These are phyloP conservation scores for Mimosa pudica DNA, from an alignment of 306 rosid genomes.

Conservation along the genomic window DNA sequence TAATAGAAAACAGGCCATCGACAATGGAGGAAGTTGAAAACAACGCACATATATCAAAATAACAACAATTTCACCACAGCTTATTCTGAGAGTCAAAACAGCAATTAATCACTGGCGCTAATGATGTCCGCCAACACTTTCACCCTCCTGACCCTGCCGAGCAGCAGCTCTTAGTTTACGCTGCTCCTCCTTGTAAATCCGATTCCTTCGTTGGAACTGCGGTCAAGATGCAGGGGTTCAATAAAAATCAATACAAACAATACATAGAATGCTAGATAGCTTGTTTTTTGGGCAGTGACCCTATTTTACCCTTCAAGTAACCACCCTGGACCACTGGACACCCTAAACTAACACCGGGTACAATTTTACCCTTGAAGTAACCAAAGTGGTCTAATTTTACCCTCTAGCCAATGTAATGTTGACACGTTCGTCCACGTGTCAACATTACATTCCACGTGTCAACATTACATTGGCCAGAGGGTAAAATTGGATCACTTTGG, in stretches of 20 bases:
- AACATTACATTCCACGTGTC: too few species aligned
- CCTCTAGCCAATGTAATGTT: too few species aligned
- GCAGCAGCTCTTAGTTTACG: conserved; percentile 85
- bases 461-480: too few species aligned
- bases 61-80: conserved; percentile 37
- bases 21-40: conserved; percentile 36
- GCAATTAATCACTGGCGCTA: conserved; percentile 31
- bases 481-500: too few species aligned
- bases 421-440: too few species aligned
- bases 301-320: too few species aligned
- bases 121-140: conserved; percentile 56
- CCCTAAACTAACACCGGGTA: too few species aligned
- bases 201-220: conserved; percentile 87
- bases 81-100: conserved; percentile 41
- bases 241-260: conserved; percentile 31
- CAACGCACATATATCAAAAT: conserved; percentile 42
- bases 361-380: too few species aligned
- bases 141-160: conserved; percentile 60
- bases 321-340: too few species aligned
- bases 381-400: too few species aligned
- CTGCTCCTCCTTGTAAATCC: conserved; percentile 95
- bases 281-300: background rate
- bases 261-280: background rate
- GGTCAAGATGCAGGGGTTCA: conserved; percentile 15
- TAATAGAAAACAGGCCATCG: conserved; percentile 42